Conservation (phyloP, 805 yeast species). For the Cyberlindnera veronae region DNA sequence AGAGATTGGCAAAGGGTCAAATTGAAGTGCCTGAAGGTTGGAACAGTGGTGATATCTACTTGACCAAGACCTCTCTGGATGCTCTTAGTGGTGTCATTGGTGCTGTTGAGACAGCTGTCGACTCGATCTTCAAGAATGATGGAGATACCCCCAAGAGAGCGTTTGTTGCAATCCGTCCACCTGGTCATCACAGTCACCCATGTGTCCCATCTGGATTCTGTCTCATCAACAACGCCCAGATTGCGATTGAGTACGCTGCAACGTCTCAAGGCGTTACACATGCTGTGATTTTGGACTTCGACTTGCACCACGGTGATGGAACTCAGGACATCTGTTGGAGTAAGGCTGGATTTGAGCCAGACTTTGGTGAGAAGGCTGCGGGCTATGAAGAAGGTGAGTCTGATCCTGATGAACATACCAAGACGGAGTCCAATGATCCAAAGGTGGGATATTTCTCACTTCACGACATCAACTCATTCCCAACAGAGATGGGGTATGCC, state of each 20-base stretch:
- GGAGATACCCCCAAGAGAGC: slow-evolving; percentile 40
- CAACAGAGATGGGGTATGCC: slow-evolving; percentile 77
- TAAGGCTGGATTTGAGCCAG: slow-evolving; percentile 59
- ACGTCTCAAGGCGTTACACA: slow-evolving; percentile 64
- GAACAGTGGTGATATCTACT: slow-evolving; percentile 81
- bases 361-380: slow-evolving; percentile 36
- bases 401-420: slow-evolving; percentile 41
- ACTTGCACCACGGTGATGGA: slow-evolving; percentile 88
- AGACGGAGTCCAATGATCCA: slow-evolving; percentile 40
- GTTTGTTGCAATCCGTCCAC: slow-evolving; percentile 72
- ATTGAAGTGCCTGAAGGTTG: slow-evolving; percentile 78
- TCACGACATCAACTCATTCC: slow-evolving; percentile 84
- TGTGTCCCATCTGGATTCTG: slow-evolving; percentile 86
- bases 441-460: slow-evolving; percentile 78
- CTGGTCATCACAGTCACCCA: slow-evolving; percentile 86
- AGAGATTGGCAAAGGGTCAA: slow-evolving; percentile 47
- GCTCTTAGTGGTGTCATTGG: slow-evolving; percentile 79
- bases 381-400: slow-evolving; percentile 24
- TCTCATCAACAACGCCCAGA: slow-evolving; percentile 74
- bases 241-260: slow-evolving; percentile 74
- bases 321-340: slow-evolving; percentile 85
- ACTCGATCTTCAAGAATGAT: slow-evolving; percentile 39
- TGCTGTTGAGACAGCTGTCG: slow-evolving; percentile 69
- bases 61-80: slow-evolving; percentile 58
- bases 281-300: slow-evolving; percentile 79